Base-by-base conservation (phyloP, 2,329 filamentous ascomycete species). In the Ophioceras dolichostomum region DNA sequence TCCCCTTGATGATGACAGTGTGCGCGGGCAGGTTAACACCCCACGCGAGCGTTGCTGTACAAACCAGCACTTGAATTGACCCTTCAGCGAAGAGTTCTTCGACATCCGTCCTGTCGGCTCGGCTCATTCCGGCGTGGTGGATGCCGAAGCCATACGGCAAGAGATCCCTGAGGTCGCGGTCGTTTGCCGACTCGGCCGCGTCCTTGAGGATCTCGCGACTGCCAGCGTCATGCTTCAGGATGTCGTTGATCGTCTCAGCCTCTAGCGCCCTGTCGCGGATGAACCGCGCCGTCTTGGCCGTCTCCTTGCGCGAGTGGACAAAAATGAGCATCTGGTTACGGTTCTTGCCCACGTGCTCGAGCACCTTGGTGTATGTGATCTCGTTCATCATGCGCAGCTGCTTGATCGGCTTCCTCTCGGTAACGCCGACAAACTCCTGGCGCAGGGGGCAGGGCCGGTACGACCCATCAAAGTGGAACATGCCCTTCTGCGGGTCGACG, bases 341-440 rank as follows among this genome's bases (percentile, higher is more conserved):
- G 52, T 93, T 82, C 41, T 82, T 79, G 6, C 91, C 91, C 21
- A 95, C 89, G 54, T 96, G 89, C 58, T 98, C 91, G 38, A 98
- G 74, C 20, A 95, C 88, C 59, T 98, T 98, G 45, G 80, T 93
- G 59, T 98, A 98, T 40, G 87, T 95, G 38, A 98, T 88, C 49
- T 98, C 91, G 53, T 98, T 98, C 91, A 98, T 98, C 1, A 84
- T 93, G 69, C 96, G 95, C 38, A 98, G 67, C 58, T 98, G 91
- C 62, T 96, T 98, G 62, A 98, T 98, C 5, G 91, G 84, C 58
- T 96, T 96, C 64, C 91, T 93, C 48, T 98, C 91, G 0, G 89
- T 95, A 31, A 98, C 83, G 37, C 91, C 91, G 47, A 98, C 85
- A 53, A 96, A 98, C 57, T 98, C 93, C 56, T 98, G 91, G 50